Evolutionary conservation across 106 monocot species (phyloP).

Genomic region (Hemerocallis citrina): DNA sequence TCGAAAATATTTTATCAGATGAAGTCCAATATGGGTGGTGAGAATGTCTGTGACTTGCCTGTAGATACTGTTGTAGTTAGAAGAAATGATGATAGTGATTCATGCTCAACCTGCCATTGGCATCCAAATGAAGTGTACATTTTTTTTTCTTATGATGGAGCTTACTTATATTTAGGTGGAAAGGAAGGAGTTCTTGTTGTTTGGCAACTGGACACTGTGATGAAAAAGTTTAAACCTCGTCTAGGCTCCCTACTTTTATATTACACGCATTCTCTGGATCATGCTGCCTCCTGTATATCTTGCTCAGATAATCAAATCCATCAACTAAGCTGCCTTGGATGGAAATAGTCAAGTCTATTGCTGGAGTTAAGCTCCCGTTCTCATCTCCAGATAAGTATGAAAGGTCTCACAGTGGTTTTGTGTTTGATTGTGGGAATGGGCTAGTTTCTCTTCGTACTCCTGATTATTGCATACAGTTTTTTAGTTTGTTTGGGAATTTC

Average conservation of each 20-base stretch:
- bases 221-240: conserved; percentile 77
- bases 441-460: conserved; percentile 54
- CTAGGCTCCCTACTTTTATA: conserved; percentile 73
- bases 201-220: conserved; percentile 94
- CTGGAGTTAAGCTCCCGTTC: conserved; percentile 83
- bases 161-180: conserved; percentile 91
- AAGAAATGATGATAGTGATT: conserved; percentile 71
- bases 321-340: conserved; percentile 78
- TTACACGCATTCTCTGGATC: conserved; percentile 63
- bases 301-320: conserved; percentile 84
- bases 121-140: conserved; percentile 69
- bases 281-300: conserved; percentile 77
- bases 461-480: conserved; percentile 79
- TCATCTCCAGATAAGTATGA: conserved; percentile 40
- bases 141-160: conserved; percentile 81
- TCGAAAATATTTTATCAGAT: too few species aligned
- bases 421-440: conserved; percentile 49
- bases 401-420: conserved; percentile 16
- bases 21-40: too few species aligned
- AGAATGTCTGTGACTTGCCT: too few species aligned
- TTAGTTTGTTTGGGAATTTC: conserved; percentile 60
- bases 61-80: conserved; percentile 54
- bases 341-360: conserved; percentile 69
- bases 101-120: conserved; percentile 93
- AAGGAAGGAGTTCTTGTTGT: conserved; percentile 93